phyloP scores from a whole-genome alignment of 371 early-diverging fungal genomes.

The Mortierella sp. region DNA sequence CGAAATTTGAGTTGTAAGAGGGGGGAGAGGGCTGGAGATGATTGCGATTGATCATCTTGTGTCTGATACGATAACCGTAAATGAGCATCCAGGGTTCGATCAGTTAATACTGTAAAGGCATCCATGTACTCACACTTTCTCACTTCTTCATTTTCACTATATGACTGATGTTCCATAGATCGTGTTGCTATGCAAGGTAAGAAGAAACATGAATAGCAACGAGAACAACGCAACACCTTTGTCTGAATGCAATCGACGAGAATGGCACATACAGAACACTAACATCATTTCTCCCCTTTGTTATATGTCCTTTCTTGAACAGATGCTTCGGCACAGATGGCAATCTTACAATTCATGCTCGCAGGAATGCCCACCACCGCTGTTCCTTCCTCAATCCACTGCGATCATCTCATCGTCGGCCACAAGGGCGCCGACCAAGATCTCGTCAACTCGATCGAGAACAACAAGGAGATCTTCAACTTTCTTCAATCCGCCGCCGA shows the following conservation, averaged over 20 bases:
- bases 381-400: slow-evolving; percentile 93
- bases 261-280: not conserved
- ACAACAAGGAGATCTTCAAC: slow-evolving; percentile 89
- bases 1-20: not conserved
- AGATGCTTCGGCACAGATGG: slow-evolving; percentile 92
- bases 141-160: not conserved
- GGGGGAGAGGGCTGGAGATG: not conserved
- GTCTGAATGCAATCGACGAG: not conserved
- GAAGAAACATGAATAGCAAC: not conserved
- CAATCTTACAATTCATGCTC: slow-evolving; percentile 94
- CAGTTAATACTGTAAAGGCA: not conserved
- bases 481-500: slow-evolving; percentile 85
- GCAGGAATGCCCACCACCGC: slow-evolving; percentile 88
- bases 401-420: slow-evolving; percentile 94
- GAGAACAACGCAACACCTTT: no score
- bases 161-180: slow-evolving; percentile 60
- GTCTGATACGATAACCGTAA: not conserved
- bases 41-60: not conserved
- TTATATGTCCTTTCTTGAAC: not conserved
- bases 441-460: slow-evolving; percentile 72
- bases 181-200: slow-evolving; percentile 86
- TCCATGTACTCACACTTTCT: not conserved
- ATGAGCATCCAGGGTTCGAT: not conserved
- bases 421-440: slow-evolving; percentile 83
- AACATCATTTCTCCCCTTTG: not conserved